Base-by-base conservation (phyloP, 176 grass and related monocot genomes). In the Oropetium thomaeum region DNA sequence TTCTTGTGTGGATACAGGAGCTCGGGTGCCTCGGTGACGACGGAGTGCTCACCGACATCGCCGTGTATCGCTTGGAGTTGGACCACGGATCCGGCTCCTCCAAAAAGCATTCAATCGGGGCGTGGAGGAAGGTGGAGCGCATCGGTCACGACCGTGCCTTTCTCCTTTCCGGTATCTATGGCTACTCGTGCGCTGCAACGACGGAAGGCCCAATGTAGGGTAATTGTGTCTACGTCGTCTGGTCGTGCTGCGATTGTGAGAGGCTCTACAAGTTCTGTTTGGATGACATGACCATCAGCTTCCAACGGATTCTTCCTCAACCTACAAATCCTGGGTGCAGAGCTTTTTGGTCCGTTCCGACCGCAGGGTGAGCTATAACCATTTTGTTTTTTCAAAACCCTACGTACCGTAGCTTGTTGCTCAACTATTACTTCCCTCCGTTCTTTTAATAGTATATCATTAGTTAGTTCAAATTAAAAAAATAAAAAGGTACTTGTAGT, bases 221-320 rank as follows among this genome's bases (percentile, higher is more conserved):
- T 0, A 68, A 69, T 16, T 69, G 25, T 14, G 14, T 68, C 0
- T 45, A 68, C 10, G 11, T 68, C 0, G 65, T 68, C 1, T 68
- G 65, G 65, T 68, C 40, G 40, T 29, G 40, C 14, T 68, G 65
- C 0, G 65, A 68, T 37, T 43, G 64, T 2, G 64, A 68, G 40
- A 68, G 65, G 40, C 25, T 68, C 3, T 68, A 68, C 40, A 69
- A 69, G 66, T 69, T 48, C 66, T 69, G 42, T 15, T 32, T 69
- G 41, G 66, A 69, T 30, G 66, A 69, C 27, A 69, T 10, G 42
- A 69, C 42, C 8, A 30, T 48, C 28, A 69, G 27, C 27, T 69
- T 69, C 42, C 15, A 48, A 31, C 26, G 6, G 26, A 19, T 69
- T 48, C 42, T 69, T 7, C 42, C 41, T 31, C 3, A 20, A 20